Evolutionary conservation across 768 basidiomycete species (phyloP), one percentile per base, ranked within the genome.

Genomic region (Tephrocybe sp.): DNA sequence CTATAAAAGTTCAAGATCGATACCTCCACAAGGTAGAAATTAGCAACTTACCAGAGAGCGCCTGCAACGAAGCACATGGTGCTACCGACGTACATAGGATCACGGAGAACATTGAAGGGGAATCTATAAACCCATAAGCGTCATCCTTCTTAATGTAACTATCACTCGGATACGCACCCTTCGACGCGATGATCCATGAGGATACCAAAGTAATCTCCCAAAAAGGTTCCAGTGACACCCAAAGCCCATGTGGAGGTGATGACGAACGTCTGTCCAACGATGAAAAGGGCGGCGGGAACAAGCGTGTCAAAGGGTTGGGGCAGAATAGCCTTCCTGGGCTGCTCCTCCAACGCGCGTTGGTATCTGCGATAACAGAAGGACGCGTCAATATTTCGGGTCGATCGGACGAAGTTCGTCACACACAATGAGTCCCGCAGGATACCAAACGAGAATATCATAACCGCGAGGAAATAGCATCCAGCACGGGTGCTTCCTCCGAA

Each of bases 71-170:
- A 98, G 65, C 86, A 90, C 73, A 99, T 72, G 4, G 93, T 94
- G 63, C 88, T 93, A 7, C 96, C 96, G 40, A 93, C 89, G 64
- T 99, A 98, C 96, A 99, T 99, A 0, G 96, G 96, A 67, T 97
- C 88, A 17, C 82, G 77, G 36, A 95, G 76, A 41, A 97, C 79
- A 65, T 96, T 96, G 78, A 98, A 99, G 0, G 96, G 96, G 76
- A 99, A 99, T 18, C 79, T 81, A 52, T 40, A 10, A 6, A 3
- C 15, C 33, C 34, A 36, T 9, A 36, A 10, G 15, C 34, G 6
- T 24, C 4, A 15, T 39, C 28, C 37, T 3, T 10, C 4, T 20
- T 25, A 24, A 38, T 17, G 55, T 14, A 33, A 17, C 25, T 32
- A 15, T 37, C 18, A 11, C 11, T 30, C 5, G 28, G 5, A 21